These are phyloP conservation scores for Rhodotorula sp. DNA, from an alignment of 1,284 basidiomycete species.

Conservation along the genomic window DNA sequence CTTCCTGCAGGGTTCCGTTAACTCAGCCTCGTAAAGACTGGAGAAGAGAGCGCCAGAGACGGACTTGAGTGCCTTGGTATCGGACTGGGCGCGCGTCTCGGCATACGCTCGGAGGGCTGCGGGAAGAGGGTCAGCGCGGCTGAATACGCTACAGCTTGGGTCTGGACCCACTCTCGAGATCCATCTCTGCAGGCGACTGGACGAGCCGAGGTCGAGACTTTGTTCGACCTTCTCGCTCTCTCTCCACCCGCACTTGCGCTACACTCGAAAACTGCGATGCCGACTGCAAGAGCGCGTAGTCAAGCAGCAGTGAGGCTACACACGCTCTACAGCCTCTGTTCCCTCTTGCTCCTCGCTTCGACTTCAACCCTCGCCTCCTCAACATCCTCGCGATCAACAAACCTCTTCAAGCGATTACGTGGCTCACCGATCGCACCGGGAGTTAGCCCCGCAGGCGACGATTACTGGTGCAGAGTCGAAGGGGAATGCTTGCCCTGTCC, in stretches of 20 bases:
- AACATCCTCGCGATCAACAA: neutral
- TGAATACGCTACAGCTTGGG: neutral
- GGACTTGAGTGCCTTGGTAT: conserved; percentile 31
- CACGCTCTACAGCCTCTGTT: neutral
- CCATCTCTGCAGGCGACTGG: conserved; percentile 8
- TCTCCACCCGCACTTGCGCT: neutral
- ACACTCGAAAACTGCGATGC: neutral
- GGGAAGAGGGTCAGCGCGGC: neutral
- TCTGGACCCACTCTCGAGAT: conserved; percentile 7
- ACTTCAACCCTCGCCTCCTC: neutral
- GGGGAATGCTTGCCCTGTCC: conserved; percentile 31
- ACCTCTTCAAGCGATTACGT: neutral
- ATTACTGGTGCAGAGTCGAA: conserved; percentile 23
- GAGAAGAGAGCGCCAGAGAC: neutral
- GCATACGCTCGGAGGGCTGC: conserved; percentile 24
- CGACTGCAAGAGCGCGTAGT: neutral
- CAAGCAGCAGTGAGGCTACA: too few species aligned
- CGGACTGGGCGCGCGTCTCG: conserved; percentile 22
- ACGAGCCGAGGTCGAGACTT: too few species aligned
- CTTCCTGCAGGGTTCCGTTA: conserved; percentile 6
- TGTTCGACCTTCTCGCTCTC: too few species aligned
- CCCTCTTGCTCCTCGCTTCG: neutral
- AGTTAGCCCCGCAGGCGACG: conserved; percentile 14
- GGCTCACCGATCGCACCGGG: conserved; percentile 3
- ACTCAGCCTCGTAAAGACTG: neutral